phyloP scores from a whole-genome alignment of 2,329 filamentous ascomycete genomes.

The Nemania sp. region DNA sequence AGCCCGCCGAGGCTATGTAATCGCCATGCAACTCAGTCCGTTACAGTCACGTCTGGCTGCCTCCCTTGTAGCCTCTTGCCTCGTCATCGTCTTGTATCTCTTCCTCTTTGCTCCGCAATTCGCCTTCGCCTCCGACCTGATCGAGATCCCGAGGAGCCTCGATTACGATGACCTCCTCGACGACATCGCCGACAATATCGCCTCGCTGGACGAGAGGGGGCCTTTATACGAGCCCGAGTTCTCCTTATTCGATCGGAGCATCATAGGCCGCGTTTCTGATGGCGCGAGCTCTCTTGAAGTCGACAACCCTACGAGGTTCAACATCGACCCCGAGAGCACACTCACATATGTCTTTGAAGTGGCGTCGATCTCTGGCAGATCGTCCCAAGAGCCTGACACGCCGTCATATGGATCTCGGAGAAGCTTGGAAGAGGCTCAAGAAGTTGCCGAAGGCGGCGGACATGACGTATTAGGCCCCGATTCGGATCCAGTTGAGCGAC shows the following conservation, averaged over 20 bases:
- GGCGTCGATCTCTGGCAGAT: constrained; percentile 53
- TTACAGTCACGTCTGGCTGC: constrained; percentile 74
- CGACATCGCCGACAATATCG: constrained; percentile 26
- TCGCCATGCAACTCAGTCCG: constrained; percentile 64
- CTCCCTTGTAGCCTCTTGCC: constrained; percentile 63
- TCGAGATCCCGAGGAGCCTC: constrained; percentile 31
- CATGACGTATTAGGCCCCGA: constrained; percentile 26
- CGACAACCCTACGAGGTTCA: constrained; percentile 64
- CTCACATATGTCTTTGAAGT: constrained; percentile 68
- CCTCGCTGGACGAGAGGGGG: constrained; percentile 32
- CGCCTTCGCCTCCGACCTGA: constrained; percentile 64
- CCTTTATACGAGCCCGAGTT: constrained; percentile 65
- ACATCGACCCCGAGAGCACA: constrained; percentile 65
- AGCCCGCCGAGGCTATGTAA: constrained; percentile 50
- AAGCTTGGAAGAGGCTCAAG: constrained; percentile 30
- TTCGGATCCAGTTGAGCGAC: constrained; percentile 32
- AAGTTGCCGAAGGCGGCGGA: constrained; percentile 21
- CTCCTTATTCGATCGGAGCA: constrained; percentile 61
- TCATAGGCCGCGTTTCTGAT: constrained; percentile 64
- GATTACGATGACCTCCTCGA: constrained; percentile 26
- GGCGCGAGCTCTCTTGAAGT: constrained; percentile 62
- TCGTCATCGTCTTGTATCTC: constrained; percentile 65
- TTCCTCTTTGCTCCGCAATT: constrained; percentile 62
- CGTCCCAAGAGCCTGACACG: constrained; percentile 27
- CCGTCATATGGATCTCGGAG: constrained; percentile 34